Evolutionary conservation across 2,329 filamentous ascomycete genomes (phyloP).

Genomic region (Chaetomium sp.): DNA sequence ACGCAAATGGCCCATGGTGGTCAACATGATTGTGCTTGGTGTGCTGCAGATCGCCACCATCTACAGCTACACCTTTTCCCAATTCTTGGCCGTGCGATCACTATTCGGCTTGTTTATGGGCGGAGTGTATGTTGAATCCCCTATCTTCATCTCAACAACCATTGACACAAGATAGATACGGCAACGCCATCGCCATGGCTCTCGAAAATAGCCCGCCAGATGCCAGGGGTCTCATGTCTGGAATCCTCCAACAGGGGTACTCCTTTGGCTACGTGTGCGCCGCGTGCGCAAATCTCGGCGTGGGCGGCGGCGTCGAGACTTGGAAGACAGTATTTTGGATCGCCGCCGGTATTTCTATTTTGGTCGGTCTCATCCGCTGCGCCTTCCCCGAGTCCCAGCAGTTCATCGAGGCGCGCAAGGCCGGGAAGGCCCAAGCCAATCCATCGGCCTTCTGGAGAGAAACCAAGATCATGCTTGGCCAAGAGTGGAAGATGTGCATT

Average conservation of each 20-base stretch:
- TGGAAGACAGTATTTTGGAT: constrained; percentile 81
- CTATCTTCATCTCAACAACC: background rate
- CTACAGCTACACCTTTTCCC: constrained; percentile 69
- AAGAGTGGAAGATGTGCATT: constrained; percentile 75
- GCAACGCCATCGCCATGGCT: constrained; percentile 76
- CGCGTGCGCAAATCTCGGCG: constrained; percentile 72
- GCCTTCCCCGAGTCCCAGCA: constrained; percentile 74
- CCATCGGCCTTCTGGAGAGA: constrained; percentile 67
- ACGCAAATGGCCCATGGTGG: constrained; percentile 80
- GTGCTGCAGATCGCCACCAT: constrained; percentile 73
- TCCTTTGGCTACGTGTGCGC: constrained; percentile 79
- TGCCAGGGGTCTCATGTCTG: constrained; percentile 77
- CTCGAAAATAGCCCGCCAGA: constrained; percentile 61
- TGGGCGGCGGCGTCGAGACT: constrained; percentile 62
- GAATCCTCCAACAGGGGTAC: constrained; percentile 81
- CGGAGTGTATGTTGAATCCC: constrained; percentile 54
- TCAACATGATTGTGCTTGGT: constrained; percentile 69
- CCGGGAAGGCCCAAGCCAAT: constrained; percentile 55
- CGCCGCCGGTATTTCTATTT: constrained; percentile 67
- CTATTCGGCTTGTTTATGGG: constrained; percentile 81
- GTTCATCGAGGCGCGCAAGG: constrained; percentile 71
- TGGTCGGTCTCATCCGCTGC: constrained; percentile 66
- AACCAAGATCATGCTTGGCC: constrained; percentile 65
- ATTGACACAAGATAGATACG: constrained; percentile 51
- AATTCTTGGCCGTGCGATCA: constrained; percentile 74